A percentile compares a stretch with the other conserved stretches of the same genome.
Conservation (phyloP, 208 protist species). For the Lotmaria passim region DNA sequence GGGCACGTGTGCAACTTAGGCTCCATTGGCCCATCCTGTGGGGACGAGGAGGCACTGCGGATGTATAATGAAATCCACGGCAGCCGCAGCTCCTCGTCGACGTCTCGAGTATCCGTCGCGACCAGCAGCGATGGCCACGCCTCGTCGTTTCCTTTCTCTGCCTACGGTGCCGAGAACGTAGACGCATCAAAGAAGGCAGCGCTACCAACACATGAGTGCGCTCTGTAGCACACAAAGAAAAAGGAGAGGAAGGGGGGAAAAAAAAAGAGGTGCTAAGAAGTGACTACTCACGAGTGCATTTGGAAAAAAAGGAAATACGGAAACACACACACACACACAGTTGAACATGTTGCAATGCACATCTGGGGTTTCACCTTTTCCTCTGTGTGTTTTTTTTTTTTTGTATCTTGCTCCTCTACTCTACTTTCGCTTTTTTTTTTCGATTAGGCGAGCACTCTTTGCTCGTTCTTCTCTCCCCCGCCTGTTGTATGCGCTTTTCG, state of each 20-base stretch:
- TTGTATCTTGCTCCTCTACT: too few species aligned
- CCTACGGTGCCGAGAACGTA: neutral
- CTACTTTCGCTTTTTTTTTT: too few species aligned
- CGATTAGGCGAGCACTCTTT: too few species aligned
- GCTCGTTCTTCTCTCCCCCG: too few species aligned
- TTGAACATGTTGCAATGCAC: too few species aligned
- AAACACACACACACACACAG: too few species aligned
- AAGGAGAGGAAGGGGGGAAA: neutral
- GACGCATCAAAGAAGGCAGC: neutral
- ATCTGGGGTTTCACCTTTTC: too few species aligned
- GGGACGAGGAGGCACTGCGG: slow-evolving; percentile 41
- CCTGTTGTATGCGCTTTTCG: too few species aligned
- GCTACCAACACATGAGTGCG: neutral
- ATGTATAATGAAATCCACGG: slow-evolving; percentile 56
- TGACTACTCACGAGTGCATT: neutral
- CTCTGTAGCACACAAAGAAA: too few species aligned
- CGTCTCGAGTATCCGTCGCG: neutral
- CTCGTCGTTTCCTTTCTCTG: slow-evolving; percentile 17
- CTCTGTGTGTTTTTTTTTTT: too few species aligned
- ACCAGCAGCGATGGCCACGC: neutral
- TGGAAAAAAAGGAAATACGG: too few species aligned
- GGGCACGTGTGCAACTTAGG: slow-evolving; percentile 34
- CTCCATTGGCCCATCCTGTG: slow-evolving; percentile 31
- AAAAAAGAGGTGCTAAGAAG: neutral
- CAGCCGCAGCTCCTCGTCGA: slow-evolving; percentile 20